Percentiles rank a stretch among this genome's conserved stretches.
These are phyloP conservation scores for Poterioochromonas sp. DNA, from an alignment of 352 stramenopile species.

Conservation along the genomic window DNA sequence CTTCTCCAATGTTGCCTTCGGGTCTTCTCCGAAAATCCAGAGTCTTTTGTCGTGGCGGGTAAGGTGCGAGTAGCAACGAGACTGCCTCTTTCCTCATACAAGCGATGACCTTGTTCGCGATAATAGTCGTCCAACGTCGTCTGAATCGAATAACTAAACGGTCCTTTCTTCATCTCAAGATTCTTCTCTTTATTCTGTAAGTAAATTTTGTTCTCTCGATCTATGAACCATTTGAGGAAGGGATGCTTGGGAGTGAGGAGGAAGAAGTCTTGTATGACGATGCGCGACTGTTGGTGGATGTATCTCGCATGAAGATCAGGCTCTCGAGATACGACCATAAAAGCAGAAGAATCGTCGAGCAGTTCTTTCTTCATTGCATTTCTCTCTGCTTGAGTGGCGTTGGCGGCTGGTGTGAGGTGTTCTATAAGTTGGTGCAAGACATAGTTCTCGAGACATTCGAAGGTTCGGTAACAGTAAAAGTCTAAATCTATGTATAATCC, in stretches of 20 bases:
- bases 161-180: not conserved
- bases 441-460: not conserved
- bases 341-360: not conserved
- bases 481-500: conserved; percentile 14
- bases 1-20: too few relatives aligned
- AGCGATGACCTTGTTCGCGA: too few relatives aligned
- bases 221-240: not conserved
- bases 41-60: not conserved
- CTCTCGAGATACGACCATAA: not conserved
- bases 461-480: not conserved
- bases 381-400: not conserved
- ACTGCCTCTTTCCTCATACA: too few relatives aligned
- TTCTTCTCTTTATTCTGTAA: not conserved
- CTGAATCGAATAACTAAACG: conserved; percentile 2
- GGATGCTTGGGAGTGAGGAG: not conserved
- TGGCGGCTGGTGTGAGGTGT: not conserved
- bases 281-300: not conserved
- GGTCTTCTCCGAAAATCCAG: too few relatives aligned
- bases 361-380: not conserved
- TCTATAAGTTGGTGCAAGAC: not conserved
- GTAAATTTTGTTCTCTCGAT: not conserved
- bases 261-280: conserved; percentile 12
- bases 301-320: not conserved
- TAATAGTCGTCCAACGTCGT: not conserved
- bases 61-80: not conserved